These are phyloP conservation scores for Tarenaya hassleriana DNA, from an alignment of 345 rosid genomes.

Conservation along the genomic window DNA sequence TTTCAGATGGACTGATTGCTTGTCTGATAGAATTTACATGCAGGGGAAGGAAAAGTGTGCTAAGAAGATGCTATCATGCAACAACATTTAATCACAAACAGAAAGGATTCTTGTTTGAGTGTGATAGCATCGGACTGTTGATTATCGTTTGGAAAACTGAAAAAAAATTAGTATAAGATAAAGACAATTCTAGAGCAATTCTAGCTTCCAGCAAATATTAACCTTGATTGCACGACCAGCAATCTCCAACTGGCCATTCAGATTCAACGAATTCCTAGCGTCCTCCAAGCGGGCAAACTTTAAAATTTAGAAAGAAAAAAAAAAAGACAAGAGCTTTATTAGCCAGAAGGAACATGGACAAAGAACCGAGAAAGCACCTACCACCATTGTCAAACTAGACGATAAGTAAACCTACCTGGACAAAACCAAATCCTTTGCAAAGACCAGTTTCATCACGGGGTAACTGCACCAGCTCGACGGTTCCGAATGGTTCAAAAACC, in stretches of 20 bases:
- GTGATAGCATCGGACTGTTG: too few species aligned
- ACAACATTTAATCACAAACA: background rate
- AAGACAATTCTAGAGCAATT: too few species aligned
- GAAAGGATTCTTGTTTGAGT: constrained; percentile 2
- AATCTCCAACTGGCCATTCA: constrained; percentile 89
- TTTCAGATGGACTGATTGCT: constrained; percentile 2
- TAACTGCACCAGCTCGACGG: constrained; percentile 92
- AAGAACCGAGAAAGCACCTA: background rate
- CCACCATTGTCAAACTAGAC: background rate
- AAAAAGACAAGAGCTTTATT: constrained; percentile 8
- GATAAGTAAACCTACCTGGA: constrained; percentile 61
- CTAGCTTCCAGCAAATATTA: background rate
- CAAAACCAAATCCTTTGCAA: constrained; percentile 96
- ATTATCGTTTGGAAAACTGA: too few species aligned
- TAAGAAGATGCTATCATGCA: background rate
- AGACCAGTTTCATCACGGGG: constrained; percentile 82
- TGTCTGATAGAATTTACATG: constrained; percentile 10
- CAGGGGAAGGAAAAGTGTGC: constrained; percentile 3
- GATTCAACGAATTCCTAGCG: constrained; percentile 80
- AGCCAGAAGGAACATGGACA: constrained; percentile 10
- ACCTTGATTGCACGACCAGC: constrained; percentile 92
- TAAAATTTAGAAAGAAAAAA: constrained; percentile 12
- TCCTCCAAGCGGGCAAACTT: constrained; percentile 94
- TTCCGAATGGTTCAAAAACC: constrained; percentile 95
- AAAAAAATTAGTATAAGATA: too few species aligned